These are phyloP conservation scores for Leonotis leonurus DNA, from an alignment of 257 asterid species.

Conservation along the genomic window DNA sequence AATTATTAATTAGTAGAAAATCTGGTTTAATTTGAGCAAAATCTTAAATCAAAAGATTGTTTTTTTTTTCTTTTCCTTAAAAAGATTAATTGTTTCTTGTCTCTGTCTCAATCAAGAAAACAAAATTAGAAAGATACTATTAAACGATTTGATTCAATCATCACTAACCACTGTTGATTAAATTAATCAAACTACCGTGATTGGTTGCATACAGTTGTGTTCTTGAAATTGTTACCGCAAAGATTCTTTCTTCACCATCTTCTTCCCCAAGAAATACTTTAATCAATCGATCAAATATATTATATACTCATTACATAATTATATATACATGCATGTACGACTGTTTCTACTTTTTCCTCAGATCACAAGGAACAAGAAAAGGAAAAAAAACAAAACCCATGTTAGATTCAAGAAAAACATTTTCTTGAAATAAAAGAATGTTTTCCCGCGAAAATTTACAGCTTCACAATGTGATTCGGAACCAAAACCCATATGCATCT, in stretches of 20 bases:
- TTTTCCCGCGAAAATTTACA: constrained; percentile 32
- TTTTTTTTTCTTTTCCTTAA: background rate
- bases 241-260: background rate
- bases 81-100: background rate
- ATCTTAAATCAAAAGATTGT: too few relatives aligned
- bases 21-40: too few relatives aligned
- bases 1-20: too few relatives aligned
- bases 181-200: background rate
- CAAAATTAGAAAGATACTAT: background rate
- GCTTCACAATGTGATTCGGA: constrained; percentile 18
- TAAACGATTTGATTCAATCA: background rate
- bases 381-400: background rate
- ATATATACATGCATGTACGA: constrained; percentile 1
- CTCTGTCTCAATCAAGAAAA: background rate
- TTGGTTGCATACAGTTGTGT: background rate
- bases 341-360: background rate
- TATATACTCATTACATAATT: too few relatives aligned
- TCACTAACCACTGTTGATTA: background rate
- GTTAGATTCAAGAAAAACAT: background rate
- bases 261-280: background rate
- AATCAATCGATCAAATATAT: background rate
- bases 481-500: constrained; percentile 3
- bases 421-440: constrained; percentile 1
- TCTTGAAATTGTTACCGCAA: background rate
- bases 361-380: background rate